Evolutionary conservation across 495 filamentous ascomycete genomes (phyloP).

Genomic region (Neurospora sp.): DNA sequence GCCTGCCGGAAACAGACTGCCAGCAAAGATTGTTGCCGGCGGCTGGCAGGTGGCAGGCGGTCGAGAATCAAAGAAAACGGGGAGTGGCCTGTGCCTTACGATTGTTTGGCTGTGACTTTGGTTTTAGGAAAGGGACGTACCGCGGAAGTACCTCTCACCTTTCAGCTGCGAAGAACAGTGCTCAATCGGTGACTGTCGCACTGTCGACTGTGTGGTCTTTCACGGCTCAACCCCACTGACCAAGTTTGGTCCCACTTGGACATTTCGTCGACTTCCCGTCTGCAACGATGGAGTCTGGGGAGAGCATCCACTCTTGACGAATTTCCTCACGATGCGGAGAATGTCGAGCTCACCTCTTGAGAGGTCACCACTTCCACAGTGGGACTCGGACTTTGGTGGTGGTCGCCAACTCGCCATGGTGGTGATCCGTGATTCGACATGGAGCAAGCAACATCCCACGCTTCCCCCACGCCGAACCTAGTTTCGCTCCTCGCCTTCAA

Average conservation of each 20-base stretch:
- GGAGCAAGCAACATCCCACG: conserved; percentile 22
- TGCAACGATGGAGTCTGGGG: background rate
- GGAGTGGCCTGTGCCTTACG: background rate
- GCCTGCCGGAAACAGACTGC: background rate
- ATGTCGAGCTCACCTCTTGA: background rate
- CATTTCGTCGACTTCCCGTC: background rate
- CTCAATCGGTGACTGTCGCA: background rate
- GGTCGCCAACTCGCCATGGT: background rate
- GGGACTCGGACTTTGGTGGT: background rate
- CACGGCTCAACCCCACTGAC: background rate
- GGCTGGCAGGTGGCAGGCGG: background rate
- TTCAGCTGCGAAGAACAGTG: background rate
- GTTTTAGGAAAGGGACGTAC: background rate
- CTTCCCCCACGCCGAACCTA: conserved; percentile 24
- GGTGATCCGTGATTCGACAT: conserved; percentile 11
- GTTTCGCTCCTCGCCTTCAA: conserved; percentile 3
- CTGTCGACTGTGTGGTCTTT: background rate
- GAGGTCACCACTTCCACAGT: background rate
- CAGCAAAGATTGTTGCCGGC: background rate
- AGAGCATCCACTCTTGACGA: background rate
- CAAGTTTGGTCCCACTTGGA: background rate
- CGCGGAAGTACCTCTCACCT: background rate
- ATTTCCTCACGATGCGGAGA: background rate
- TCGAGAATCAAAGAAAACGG: background rate
- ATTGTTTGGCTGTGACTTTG: background rate